Evolutionary conservation across 2,329 filamentous ascomycete genomes (phyloP).

Genomic region (Fusarium cicatricum): DNA sequence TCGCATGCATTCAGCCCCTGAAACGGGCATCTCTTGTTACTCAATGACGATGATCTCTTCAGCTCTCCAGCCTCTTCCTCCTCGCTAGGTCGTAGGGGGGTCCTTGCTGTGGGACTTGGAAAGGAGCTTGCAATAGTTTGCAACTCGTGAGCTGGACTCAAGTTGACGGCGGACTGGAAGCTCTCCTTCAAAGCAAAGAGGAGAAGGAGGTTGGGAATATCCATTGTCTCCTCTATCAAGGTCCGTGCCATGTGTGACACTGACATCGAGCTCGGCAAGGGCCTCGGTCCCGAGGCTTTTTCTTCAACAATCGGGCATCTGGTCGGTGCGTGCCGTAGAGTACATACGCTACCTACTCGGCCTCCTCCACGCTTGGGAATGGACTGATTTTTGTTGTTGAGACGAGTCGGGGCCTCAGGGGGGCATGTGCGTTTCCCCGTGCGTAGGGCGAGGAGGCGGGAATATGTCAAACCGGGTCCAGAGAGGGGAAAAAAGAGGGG

Average conservation of each 20-base stretch:
- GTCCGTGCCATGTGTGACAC: conserved; percentile 21
- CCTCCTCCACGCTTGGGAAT: conserved; percentile 12
- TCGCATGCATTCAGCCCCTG: conserved; percentile 6
- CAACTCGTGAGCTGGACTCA: not conserved
- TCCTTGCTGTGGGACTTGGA: conserved; percentile 3
- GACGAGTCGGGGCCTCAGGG: conserved; percentile 7
- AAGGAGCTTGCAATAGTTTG: conserved; percentile 4
- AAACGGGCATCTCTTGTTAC: conserved; percentile 7
- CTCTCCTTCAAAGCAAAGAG: conserved; percentile 18
- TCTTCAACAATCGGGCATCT: conserved; percentile 4
- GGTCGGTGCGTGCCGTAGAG: not conserved
- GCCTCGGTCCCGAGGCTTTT: conserved; percentile 12
- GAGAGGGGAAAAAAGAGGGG: conserved; percentile 4
- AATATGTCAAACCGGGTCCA: conserved; percentile 13
- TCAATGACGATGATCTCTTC: not conserved
- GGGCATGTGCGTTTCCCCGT: conserved; percentile 16
- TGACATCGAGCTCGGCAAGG: conserved; percentile 10
- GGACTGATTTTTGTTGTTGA: conserved; percentile 24
- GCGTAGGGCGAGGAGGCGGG: conserved; percentile 4
- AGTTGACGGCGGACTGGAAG: not conserved
- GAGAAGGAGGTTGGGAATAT: conserved; percentile 10
- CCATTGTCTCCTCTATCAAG: conserved; percentile 9
- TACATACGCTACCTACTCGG: not conserved
- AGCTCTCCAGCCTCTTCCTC: conserved; percentile 7
- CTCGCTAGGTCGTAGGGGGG: conserved; percentile 3